Evolutionary conservation across 495 filamentous ascomycete genomes (phyloP).

Genomic region (Chaetomidium leptoderma): DNA sequence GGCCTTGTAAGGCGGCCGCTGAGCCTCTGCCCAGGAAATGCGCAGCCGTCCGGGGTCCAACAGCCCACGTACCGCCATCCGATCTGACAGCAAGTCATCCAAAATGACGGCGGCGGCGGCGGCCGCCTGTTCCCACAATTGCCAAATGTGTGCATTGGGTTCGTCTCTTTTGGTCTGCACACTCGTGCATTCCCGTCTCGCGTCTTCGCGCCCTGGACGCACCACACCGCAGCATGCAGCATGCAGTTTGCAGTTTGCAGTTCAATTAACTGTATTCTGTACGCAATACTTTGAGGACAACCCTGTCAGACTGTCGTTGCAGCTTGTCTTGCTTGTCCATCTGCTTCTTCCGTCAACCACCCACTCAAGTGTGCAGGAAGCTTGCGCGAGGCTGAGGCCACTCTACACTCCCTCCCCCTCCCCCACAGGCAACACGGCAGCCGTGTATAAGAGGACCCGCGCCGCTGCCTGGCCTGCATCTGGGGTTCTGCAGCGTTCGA

Average conservation of each 20-base stretch:
- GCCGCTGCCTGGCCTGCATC: constrained; percentile 13
- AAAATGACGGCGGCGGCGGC: constrained; percentile 14
- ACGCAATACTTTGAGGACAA: neutral
- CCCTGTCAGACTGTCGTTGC: neutral
- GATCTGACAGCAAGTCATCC: neutral
- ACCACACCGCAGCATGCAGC: neutral
- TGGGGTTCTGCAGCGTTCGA: neutral
- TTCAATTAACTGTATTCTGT: neutral
- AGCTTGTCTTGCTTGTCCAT: neutral
- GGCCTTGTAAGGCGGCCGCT: constrained; percentile 15
- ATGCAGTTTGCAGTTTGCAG: neutral
- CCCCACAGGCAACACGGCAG: constrained; percentile 1
- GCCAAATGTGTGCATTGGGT: neutral
- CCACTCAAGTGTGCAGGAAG: constrained; percentile 2
- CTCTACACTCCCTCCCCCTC: neutral
- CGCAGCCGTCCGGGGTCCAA: constrained; percentile 8
- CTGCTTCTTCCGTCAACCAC: neutral
- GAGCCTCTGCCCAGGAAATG: constrained; percentile 14
- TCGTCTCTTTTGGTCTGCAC: neutral
- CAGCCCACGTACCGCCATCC: neutral
- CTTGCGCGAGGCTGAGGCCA: constrained; percentile 16
- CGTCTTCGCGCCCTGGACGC: neutral
- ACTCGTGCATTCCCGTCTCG: neutral
- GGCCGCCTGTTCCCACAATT: constrained; percentile 7
- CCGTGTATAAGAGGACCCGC: neutral